These are phyloP conservation scores for Mucor circinelloides DNA, from an alignment of 371 early-diverging fungal species.

Conservation along the genomic window DNA sequence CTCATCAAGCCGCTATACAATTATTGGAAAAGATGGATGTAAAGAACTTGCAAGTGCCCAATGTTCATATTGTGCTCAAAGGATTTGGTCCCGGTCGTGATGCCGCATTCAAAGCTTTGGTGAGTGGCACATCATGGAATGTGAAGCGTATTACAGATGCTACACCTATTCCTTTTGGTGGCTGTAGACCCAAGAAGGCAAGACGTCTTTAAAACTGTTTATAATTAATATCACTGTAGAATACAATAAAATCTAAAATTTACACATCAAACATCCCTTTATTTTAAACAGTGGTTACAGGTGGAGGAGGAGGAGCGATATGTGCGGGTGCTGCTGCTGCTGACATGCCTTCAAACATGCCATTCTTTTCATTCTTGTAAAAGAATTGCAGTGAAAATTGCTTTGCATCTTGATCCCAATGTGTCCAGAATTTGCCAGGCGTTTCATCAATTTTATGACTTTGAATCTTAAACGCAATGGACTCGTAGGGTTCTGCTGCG, in stretches of 20 bases:
- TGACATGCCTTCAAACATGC: conserved; percentile 32
- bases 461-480: conserved; percentile 93
- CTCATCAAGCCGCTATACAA: conserved; percentile 87
- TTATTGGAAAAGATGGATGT: conserved; percentile 69
- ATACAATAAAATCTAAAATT: conserved; percentile 8
- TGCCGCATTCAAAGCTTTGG: conserved; percentile 87
- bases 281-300: conserved; percentile 19
- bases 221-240: not conserved
- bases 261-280: not conserved
- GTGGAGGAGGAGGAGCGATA: conserved; percentile 17
- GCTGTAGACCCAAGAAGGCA: conserved; percentile 92
- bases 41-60: conserved; percentile 62
- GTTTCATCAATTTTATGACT: conserved; percentile 87
- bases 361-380: conserved; percentile 44
- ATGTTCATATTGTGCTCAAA: conserved; percentile 80
- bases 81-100: conserved; percentile 94
- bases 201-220: conserved; percentile 70
- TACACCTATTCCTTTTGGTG: conserved; percentile 92
- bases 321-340: conserved; percentile 14
- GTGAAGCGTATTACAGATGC: conserved; percentile 82
- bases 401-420: conserved; percentile 94
- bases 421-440: conserved; percentile 86
- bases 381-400: conserved; percentile 92
- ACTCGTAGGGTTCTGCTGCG: conserved; percentile 98
- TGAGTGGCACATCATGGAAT: conserved; percentile 63